These are phyloP conservation scores for Alternaria panax DNA, from an alignment of 2,329 filamentous ascomycete species.

Conservation along the genomic window DNA sequence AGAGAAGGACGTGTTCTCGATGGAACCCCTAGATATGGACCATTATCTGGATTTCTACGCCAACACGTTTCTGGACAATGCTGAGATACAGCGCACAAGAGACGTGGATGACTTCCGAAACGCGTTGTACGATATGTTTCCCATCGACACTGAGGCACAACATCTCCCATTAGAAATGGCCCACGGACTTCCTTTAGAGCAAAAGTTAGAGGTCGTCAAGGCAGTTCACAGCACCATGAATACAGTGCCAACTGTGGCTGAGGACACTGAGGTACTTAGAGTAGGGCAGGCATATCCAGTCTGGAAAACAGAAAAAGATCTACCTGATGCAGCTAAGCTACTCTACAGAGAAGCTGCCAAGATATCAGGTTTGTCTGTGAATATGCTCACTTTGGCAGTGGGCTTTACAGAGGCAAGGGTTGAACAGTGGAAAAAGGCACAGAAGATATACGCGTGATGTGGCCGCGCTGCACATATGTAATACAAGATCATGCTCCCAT, in stretches of 20 bases:
- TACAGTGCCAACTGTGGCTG: conserved; percentile 48
- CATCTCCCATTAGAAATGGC: conserved; percentile 11
- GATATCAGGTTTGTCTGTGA: conserved; percentile 59
- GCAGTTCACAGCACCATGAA: conserved; percentile 54
- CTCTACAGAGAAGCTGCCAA: conserved; percentile 63
- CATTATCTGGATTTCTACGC: conserved; percentile 81
- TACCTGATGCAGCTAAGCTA: conserved; percentile 54
- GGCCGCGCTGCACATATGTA: neutral
- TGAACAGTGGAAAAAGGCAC: conserved; percentile 33
- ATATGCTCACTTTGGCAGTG: conserved; percentile 60
- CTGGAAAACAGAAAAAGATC: conserved; percentile 57
- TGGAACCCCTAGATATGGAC: conserved; percentile 70
- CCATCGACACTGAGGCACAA: conserved; percentile 28
- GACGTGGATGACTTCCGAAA: conserved; percentile 51
- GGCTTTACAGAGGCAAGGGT: conserved; percentile 55
- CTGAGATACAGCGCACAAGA: conserved; percentile 44
- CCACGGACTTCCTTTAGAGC: conserved; percentile 37
- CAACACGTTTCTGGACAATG: conserved; percentile 65
- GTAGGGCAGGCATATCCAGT: conserved; percentile 61
- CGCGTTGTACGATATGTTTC: conserved; percentile 54
- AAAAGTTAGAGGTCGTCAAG: conserved; percentile 49
- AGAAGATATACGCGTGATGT: conserved; percentile 9
- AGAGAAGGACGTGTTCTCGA: conserved; percentile 68
- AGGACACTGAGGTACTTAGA: conserved; percentile 42
- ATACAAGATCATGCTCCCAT: neutral